Percentiles rank a stretch among this genome's conserved stretches.
phyloP scores from a whole-genome alignment of 2,329 filamentous ascomycete genomes.

The Aspergillus nomiae region DNA sequence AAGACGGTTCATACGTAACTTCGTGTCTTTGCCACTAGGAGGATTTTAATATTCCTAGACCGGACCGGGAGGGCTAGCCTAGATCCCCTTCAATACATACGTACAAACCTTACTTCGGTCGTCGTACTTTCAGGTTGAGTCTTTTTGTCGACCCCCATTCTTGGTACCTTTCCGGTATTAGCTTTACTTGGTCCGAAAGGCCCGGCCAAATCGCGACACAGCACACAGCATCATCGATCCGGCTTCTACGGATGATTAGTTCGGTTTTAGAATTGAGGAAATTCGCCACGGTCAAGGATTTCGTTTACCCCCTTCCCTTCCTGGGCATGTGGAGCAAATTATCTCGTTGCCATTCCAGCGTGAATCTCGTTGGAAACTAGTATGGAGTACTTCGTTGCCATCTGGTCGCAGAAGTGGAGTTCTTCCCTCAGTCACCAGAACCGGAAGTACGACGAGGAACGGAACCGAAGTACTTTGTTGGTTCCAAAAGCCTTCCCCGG shows the following conservation, averaged over 20 bases:
- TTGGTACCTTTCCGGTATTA: not conserved
- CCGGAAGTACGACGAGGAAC: not conserved
- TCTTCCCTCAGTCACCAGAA: not conserved
- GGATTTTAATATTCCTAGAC: not conserved
- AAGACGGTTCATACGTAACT: not conserved
- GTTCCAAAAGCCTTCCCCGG: constrained; percentile 6
- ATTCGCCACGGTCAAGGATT: not conserved
- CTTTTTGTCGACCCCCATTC: not conserved
- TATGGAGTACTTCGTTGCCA: not conserved
- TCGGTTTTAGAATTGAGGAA: not conserved
- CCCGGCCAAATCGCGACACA: not conserved
- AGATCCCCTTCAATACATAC: not conserved
- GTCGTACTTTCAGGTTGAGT: not conserved
- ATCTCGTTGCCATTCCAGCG: not conserved
- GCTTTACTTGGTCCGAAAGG: not conserved
- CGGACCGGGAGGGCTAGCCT: not conserved
- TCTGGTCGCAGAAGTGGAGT: not conserved
- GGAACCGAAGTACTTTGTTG: not conserved
- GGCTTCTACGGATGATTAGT: not conserved
- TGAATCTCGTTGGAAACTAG: not conserved
- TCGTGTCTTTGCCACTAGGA: constrained; percentile 11
- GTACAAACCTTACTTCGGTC: constrained; percentile 1
- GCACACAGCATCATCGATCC: not conserved
- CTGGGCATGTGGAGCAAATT: not conserved
- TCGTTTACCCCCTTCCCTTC: not conserved